phyloP scores from a whole-genome alignment of 2,329 filamentous ascomycete species.

The Aspergillus spinulosporus region DNA sequence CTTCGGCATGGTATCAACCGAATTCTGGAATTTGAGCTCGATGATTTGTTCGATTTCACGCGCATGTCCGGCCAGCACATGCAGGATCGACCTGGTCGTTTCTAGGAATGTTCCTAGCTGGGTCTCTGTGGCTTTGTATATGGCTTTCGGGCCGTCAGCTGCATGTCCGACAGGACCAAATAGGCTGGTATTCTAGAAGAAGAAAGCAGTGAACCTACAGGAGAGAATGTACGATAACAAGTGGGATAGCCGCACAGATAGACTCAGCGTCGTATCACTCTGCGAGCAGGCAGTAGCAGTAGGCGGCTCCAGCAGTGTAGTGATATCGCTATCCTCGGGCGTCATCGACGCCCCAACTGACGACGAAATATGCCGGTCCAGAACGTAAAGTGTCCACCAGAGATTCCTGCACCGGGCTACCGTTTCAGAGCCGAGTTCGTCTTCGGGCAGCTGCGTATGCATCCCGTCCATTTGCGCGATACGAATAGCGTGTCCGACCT shows the following conservation, averaged over 20 bases:
- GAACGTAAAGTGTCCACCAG: conserved; percentile 32
- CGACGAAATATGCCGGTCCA: conserved; percentile 30
- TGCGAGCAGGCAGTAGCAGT: neutral
- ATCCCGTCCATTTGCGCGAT: conserved; percentile 32
- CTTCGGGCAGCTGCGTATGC: conserved; percentile 30
- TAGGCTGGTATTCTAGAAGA: neutral
- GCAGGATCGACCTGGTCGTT: conserved; percentile 37
- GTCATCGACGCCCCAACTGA: conserved; percentile 29
- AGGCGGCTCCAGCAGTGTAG: neutral
- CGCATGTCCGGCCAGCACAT: conserved; percentile 39
- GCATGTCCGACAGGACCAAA: no score
- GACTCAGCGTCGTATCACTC: neutral
- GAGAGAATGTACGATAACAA: conserved; percentile 39
- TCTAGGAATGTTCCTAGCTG: conserved; percentile 39
- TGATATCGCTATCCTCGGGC: conserved; percentile 30
- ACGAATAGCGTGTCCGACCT: conserved; percentile 31
- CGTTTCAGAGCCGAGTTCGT: conserved; percentile 24
- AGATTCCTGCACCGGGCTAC: conserved; percentile 28
- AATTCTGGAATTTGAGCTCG: conserved; percentile 33
- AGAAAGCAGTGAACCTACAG: conserved; percentile 26
- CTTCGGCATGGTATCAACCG: conserved; percentile 38
- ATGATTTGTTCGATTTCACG: conserved; percentile 45
- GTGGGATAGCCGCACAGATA: conserved; percentile 29
- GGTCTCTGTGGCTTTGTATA: conserved; percentile 40
- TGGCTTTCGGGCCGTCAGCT: conserved; percentile 23